A percentile compares a stretch with the other conserved stretches of the same genome.
Conservation (phyloP, 345 rosid genomes). For the Citrus cavaleriei region DNA sequence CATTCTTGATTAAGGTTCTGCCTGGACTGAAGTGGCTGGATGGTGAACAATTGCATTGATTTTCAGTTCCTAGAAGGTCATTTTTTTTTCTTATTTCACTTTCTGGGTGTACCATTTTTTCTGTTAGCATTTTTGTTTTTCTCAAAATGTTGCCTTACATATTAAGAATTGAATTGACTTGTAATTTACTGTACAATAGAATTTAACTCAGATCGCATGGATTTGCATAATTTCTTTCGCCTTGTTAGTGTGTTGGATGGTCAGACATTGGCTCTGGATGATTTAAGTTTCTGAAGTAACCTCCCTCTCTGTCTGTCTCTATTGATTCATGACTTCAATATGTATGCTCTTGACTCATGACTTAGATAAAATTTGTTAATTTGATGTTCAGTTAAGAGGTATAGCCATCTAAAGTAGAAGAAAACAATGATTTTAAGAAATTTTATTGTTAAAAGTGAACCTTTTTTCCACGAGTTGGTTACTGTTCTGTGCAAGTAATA, state of each 20-base stretch:
- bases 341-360: background rate
- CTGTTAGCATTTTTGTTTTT: background rate
- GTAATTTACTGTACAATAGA: background rate
- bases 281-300: no score
- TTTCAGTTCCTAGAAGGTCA: background rate
- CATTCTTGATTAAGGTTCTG: constrained; percentile 49
- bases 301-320: no score
- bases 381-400: background rate
- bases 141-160: background rate
- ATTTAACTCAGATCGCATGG: background rate
- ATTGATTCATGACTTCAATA: no score
- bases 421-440: background rate
- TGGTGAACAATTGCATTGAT: constrained; percentile 31
- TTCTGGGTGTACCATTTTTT: background rate
- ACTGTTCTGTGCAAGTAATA: background rate
- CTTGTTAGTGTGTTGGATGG: background rate
- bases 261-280: background rate
- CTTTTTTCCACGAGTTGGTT: background rate
- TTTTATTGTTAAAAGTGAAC: background rate
- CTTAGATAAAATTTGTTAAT: background rate
- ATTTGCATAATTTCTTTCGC: background rate
- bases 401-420: background rate
- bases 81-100: background rate
- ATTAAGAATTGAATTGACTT: background rate
- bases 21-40: constrained; percentile 70